These are phyloP conservation scores for Carpinus viminea DNA, from an alignment of 306 rosid species.

Conservation along the genomic window DNA sequence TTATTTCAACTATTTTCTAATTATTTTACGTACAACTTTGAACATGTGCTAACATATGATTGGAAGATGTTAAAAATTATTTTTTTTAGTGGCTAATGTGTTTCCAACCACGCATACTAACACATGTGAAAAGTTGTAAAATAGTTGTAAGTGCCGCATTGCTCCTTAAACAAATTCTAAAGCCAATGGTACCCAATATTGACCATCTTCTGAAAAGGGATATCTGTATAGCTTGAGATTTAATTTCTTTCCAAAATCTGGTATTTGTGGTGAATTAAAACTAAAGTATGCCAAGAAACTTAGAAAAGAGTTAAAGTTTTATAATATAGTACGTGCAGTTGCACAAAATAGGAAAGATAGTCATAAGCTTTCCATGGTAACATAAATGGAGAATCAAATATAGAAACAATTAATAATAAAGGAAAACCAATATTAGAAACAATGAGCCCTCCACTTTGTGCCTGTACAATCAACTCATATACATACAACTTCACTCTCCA, in stretches of 20 bases:
- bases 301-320: too few species aligned
- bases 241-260: not conserved
- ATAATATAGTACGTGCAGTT: not conserved
- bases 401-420: not conserved
- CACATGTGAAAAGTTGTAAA: too few species aligned
- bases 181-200: not conserved
- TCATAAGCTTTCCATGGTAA: not conserved
- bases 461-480: not conserved
- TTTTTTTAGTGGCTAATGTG: too few species aligned
- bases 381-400: not conserved
- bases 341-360: not conserved
- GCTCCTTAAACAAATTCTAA: not conserved
- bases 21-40: too few species aligned
- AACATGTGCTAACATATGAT: too few species aligned
- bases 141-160: too few species aligned
- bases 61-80: too few species aligned
- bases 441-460: not conserved
- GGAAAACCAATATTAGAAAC: slow-evolving; percentile 11
- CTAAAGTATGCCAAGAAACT: not conserved
- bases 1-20: too few species aligned
- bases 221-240: not conserved
- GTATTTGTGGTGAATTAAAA: not conserved
- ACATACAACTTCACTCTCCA: not conserved
- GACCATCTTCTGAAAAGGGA: not conserved
- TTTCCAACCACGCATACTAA: too few species aligned